These are phyloP conservation scores for Asterella californica DNA, from an alignment of 225 moss, liverwort and hornwort species.

Conservation along the genomic window DNA sequence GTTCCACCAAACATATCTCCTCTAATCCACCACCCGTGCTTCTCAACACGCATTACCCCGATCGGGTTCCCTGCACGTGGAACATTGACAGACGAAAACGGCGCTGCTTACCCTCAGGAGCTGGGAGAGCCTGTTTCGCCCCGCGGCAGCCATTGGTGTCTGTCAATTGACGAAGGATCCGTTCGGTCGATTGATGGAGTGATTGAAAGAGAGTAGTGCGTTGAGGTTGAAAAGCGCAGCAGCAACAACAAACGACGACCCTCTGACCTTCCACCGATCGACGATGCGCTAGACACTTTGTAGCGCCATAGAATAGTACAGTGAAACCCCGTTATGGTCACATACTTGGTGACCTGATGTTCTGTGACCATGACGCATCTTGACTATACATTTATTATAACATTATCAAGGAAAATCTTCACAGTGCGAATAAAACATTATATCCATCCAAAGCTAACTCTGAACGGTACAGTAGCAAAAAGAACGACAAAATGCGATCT, in stretches of 20 bases:
- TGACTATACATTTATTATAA: too few species aligned
- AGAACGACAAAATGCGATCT: too few species aligned
- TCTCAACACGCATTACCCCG: neutral
- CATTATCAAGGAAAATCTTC: too few species aligned
- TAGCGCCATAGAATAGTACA: neutral
- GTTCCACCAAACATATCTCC: neutral
- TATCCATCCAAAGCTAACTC: too few species aligned
- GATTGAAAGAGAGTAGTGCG: neutral
- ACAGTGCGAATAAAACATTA: too few species aligned
- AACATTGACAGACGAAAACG: neutral
- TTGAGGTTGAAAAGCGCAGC: neutral
- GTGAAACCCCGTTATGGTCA: too few species aligned
- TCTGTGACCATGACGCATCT: too few species aligned
- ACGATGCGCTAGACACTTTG: neutral
- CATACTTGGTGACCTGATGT: too few species aligned
- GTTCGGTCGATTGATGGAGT: neutral
- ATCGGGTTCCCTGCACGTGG: neutral
- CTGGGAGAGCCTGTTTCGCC: slow-evolving; percentile 33
- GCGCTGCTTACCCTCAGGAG: slow-evolving; percentile 21
- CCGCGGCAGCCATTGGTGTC: slow-evolving; percentile 25
- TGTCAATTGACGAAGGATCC: neutral
- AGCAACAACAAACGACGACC: neutral
- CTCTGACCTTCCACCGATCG: slow-evolving; percentile 6
- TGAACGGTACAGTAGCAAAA: too few species aligned
- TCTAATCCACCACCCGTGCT: neutral